These are phyloP conservation scores for Asterophora parasitica DNA, from an alignment of 768 basidiomycete genomes.

Conservation along the genomic window DNA sequence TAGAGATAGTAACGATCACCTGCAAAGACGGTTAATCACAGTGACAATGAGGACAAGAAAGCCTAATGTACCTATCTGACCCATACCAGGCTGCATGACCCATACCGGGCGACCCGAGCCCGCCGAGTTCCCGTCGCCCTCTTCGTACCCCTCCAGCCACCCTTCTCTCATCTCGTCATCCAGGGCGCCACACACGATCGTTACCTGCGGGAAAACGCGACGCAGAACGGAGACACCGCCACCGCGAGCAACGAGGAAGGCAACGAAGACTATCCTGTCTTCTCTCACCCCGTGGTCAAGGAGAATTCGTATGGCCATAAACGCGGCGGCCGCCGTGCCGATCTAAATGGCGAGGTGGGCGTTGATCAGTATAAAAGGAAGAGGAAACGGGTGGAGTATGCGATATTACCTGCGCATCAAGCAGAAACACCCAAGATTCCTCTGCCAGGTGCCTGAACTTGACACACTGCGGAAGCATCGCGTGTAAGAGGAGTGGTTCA, in stretches of 20 bases:
- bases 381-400: neutral
- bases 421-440: slow-evolving; percentile 76
- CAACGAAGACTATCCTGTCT: slow-evolving; percentile 83
- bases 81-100: slow-evolving; percentile 86
- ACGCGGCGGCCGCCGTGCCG: slow-evolving; percentile 86
- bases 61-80: slow-evolving; percentile 60
- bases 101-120: slow-evolving; percentile 64
- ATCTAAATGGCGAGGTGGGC: slow-evolving; percentile 44
- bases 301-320: slow-evolving; percentile 93
- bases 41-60: slow-evolving; percentile 3
- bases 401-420: slow-evolving; percentile 74
- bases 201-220: slow-evolving; percentile 80
- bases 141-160: slow-evolving; percentile 53
- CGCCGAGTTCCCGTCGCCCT: slow-evolving; percentile 43
- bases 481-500: slow-evolving; percentile 84
- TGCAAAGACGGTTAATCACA: slow-evolving; percentile 14
- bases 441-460: slow-evolving; percentile 60
- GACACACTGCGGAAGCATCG: slow-evolving; percentile 70
- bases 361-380: neutral
- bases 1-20: slow-evolving; percentile 40
- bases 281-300: slow-evolving; percentile 89
- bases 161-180: slow-evolving; percentile 75
- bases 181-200: slow-evolving; percentile 79
- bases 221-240: slow-evolving; percentile 78
- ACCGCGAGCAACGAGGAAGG: slow-evolving; percentile 80